phyloP scores from a whole-genome alignment of 2,329 filamentous ascomycete genomes.

The Hymenoscyphus scutula region DNA sequence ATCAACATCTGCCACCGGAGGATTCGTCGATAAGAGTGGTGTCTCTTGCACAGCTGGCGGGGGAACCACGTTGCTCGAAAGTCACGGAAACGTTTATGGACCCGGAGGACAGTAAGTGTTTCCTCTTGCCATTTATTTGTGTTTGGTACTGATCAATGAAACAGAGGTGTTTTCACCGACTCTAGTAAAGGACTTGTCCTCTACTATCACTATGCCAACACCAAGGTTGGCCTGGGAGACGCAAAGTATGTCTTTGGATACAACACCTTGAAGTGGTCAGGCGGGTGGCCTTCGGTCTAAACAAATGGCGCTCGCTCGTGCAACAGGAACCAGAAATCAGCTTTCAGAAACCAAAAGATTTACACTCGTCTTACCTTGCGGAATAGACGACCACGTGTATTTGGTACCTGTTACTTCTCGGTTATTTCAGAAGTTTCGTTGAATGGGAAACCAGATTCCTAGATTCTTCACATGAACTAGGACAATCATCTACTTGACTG shows the following conservation, averaged over 20 bases:
- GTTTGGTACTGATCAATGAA: background rate
- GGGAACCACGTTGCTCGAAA: slow-evolving; percentile 59
- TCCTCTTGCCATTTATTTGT: background rate
- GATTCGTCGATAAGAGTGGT: slow-evolving; percentile 57
- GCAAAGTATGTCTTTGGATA: slow-evolving; percentile 46
- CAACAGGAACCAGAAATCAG: background rate
- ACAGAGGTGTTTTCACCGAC: slow-evolving; percentile 54
- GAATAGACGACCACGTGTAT: background rate
- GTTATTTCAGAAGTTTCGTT: background rate
- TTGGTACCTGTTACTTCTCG: background rate
- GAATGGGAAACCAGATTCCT: background rate
- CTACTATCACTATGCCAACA: slow-evolving; percentile 62
- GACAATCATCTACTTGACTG: background rate
- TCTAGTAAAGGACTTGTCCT: slow-evolving; percentile 49
- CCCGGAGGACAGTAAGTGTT: slow-evolving; percentile 56
- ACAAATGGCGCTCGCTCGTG: background rate
- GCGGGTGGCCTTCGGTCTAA: slow-evolving; percentile 45
- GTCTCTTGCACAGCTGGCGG: slow-evolving; percentile 53
- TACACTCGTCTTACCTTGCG: background rate
- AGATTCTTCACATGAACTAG: no score
- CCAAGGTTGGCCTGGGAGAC: slow-evolving; percentile 50
- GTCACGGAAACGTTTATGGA: slow-evolving; percentile 59
- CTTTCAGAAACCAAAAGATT: background rate
- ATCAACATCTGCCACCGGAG: slow-evolving; percentile 49
- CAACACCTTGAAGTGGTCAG: slow-evolving; percentile 44